A percentile compares a stretch with the other conserved stretches of the same genome.
These are phyloP conservation scores for Suillus paluster DNA, from an alignment of 768 basidiomycete genomes.

Conservation along the genomic window DNA sequence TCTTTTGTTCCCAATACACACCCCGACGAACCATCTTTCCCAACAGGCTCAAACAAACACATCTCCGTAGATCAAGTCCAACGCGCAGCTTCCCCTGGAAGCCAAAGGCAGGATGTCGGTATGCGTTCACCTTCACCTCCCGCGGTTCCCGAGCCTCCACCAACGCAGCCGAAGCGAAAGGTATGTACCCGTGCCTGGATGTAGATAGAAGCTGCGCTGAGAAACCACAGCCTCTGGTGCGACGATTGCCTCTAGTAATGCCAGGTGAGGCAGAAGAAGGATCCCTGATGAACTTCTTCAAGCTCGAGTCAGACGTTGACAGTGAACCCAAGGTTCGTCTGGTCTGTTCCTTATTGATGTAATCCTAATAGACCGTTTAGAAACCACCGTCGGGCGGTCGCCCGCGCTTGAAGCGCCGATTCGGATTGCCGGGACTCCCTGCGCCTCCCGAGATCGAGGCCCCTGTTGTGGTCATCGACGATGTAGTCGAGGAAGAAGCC, in stretches of 20 bases:
- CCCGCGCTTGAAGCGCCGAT: conserved; percentile 57
- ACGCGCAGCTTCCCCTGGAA: conserved; percentile 18
- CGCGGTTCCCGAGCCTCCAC: conserved; percentile 23
- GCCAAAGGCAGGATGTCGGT: conserved; percentile 11
- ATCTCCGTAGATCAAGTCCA: conserved; percentile 7
- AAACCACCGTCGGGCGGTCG: conserved; percentile 46
- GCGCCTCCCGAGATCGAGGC: conserved; percentile 24
- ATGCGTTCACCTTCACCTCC: conserved; percentile 24
- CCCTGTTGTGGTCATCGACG: conserved; percentile 20
- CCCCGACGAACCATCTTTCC: conserved; percentile 52
- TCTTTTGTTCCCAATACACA: conserved; percentile 57
- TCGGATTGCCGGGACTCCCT: conserved; percentile 35
- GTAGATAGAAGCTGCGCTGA: neutral
- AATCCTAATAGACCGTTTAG: conserved; percentile 25
- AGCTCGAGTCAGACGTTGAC: conserved; percentile 7
- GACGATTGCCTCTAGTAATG: conserved; percentile 2
- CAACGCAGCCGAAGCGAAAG: conserved; percentile 33
- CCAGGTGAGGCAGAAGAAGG: neutral
- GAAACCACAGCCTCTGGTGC: neutral
- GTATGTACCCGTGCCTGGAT: conserved; percentile 23
- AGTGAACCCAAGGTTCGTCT: conserved; percentile 24
- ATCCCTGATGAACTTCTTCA: neutral
- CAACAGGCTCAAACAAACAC: conserved; percentile 16
- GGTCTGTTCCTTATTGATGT: too few species aligned
- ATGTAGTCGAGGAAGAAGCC: conserved; percentile 44